These are phyloP conservation scores for Xylariaceae sp. DNA, from an alignment of 2,329 filamentous ascomycete species.

Conservation along the genomic window DNA sequence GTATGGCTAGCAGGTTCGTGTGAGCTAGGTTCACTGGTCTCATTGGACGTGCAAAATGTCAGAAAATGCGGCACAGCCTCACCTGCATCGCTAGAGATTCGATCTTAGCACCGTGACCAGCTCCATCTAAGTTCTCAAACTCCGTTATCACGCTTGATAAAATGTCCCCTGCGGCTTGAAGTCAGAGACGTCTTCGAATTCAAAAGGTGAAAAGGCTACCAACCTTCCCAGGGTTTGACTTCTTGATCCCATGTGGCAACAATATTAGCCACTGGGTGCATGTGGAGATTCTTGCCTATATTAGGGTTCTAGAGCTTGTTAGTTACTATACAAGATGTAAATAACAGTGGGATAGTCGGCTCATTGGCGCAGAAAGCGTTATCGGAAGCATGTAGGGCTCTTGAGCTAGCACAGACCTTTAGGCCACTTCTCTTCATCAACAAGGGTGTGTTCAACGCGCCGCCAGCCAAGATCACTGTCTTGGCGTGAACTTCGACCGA, in stretches of 20 bases:
- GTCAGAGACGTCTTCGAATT: neutral
- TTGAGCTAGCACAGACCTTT: too few species aligned
- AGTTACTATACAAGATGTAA: too few species aligned
- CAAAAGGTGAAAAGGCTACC: neutral
- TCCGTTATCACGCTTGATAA: conserved; percentile 5
- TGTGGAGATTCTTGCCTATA: conserved; percentile 8
- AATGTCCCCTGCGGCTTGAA: conserved; percentile 3
- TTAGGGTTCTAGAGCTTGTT: conserved; percentile 2
- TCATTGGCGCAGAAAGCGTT: too few species aligned
- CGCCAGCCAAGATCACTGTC: conserved; percentile 1
- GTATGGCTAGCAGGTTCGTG: conserved; percentile 3
- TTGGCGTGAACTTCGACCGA: conserved; percentile 1
- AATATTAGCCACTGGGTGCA: conserved; percentile 3
- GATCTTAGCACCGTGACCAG: conserved; percentile 7
- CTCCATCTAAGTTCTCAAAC: conserved; percentile 7
- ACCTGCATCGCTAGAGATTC: conserved; percentile 4
- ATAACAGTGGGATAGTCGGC: too few species aligned
- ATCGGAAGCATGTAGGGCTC: too few species aligned
- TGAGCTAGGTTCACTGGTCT: neutral
- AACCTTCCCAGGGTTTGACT: conserved; percentile 7
- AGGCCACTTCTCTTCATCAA: too few species aligned
- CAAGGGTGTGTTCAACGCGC: conserved; percentile 6
- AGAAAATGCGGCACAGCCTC: neutral
- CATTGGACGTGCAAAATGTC: neutral
- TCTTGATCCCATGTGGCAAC: conserved; percentile 2